Conservation (phyloP, 2,329 filamentous ascomycete genomes). For the Sporothrix schenckii region DNA sequence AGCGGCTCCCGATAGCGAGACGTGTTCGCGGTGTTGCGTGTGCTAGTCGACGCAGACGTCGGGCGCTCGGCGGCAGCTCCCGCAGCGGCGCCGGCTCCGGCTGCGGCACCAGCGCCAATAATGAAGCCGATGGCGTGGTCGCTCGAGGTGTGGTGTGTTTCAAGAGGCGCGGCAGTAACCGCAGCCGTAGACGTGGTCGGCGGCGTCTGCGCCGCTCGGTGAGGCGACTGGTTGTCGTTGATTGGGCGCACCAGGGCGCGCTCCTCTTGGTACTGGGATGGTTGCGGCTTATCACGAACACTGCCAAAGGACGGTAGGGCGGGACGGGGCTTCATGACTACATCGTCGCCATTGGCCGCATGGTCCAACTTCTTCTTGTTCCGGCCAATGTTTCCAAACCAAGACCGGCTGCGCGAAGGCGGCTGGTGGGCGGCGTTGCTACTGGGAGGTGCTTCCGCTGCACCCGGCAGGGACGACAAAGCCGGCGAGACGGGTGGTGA, state of each 20-base stretch:
- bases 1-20: constrained; percentile 65
- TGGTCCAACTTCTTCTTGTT: constrained; percentile 50
- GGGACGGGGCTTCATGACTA: constrained; percentile 73
- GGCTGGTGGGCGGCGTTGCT: constrained; percentile 19
- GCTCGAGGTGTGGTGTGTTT: constrained; percentile 55
- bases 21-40: constrained; percentile 57
- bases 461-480: constrained; percentile 23
- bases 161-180: constrained; percentile 39
- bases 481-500: background rate
- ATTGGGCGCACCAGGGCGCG: constrained; percentile 60
- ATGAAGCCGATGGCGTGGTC: constrained; percentile 63
- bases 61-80: constrained; percentile 50
- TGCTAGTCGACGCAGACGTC: constrained; percentile 45
- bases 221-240: background rate
- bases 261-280: constrained; percentile 55
- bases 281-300: constrained; percentile 64
- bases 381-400: constrained; percentile 56
- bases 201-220: background rate
- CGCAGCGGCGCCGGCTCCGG: background rate
- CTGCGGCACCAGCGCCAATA: constrained; percentile 42
- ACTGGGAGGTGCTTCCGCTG: constrained; percentile 22
- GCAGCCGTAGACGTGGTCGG: constrained; percentile 31
- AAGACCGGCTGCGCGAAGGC: constrained; percentile 48
- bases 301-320: constrained; percentile 76
- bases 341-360: constrained; percentile 54